Percentiles rank a stretch among this genome's conserved stretches.
phyloP scores from a whole-genome alignment of 768 basidiomycete species.

The Agrocybe pediades region DNA sequence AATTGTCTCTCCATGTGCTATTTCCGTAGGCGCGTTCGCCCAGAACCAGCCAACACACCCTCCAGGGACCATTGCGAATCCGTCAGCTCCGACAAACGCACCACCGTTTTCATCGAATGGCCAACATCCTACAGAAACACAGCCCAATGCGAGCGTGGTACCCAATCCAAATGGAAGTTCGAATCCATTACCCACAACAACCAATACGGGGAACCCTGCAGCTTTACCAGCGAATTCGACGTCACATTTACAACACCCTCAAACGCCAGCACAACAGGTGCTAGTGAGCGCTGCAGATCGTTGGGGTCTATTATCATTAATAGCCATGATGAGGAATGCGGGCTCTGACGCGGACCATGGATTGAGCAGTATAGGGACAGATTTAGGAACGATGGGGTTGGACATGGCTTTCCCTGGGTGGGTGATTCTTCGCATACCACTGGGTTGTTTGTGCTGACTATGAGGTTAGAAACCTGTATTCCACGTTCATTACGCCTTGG shows the following conservation, averaged over 20 bases:
- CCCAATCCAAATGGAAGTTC: slow-evolving; percentile 33
- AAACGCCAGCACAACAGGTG: slow-evolving; percentile 92
- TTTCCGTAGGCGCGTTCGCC: slow-evolving; percentile 19
- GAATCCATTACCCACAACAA: slow-evolving; percentile 38
- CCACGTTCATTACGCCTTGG: slow-evolving; percentile 97
- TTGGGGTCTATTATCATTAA: slow-evolving; percentile 88
- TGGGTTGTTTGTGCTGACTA: slow-evolving; percentile 17
- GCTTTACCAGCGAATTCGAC: slow-evolving; percentile 32
- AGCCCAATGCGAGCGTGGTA: slow-evolving; percentile 27
- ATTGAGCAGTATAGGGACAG: slow-evolving; percentile 84
- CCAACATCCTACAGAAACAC: slow-evolving; percentile 30
- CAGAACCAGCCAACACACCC: slow-evolving; percentile 28
- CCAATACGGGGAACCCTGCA: slow-evolving; percentile 32
- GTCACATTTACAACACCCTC: slow-evolving; percentile 56
- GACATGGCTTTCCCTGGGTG: slow-evolving; percentile 86
- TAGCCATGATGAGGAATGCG: slow-evolving; percentile 86
- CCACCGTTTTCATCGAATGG: slow-evolving; percentile 39
- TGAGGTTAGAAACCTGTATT: slow-evolving; percentile 72
- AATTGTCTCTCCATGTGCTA: slow-evolving; percentile 5
- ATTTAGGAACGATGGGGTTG: slow-evolving; percentile 89
- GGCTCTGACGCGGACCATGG: slow-evolving; percentile 76
- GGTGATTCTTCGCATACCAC: slow-evolving; percentile 32
- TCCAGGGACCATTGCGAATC: slow-evolving; percentile 28
- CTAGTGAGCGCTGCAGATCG: slow-evolving; percentile 91
- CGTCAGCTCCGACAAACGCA: slow-evolving; percentile 25